Conservation (phyloP, 2,329 filamentous ascomycete species). For the Ophiocordyceps camponoti-leonardi region DNA sequence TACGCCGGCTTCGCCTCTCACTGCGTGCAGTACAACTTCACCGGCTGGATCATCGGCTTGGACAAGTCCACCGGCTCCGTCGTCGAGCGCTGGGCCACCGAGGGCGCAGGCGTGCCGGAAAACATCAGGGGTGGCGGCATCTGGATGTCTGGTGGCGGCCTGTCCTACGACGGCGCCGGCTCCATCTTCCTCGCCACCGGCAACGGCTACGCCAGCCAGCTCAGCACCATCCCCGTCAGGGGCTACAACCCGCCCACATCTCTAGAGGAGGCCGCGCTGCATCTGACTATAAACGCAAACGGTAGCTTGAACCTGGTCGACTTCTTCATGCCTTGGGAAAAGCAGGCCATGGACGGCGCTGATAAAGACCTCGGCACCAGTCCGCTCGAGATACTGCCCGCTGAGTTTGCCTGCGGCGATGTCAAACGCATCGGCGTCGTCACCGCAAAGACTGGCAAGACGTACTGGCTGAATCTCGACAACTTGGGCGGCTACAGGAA, state of each 20-base stretch:
- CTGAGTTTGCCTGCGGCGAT: slow-evolving; percentile 23
- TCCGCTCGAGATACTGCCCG: slow-evolving; percentile 23
- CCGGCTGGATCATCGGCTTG: slow-evolving; percentile 31
- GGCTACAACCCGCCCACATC: slow-evolving; percentile 21
- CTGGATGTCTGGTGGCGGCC: slow-evolving; percentile 22
- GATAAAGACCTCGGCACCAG: slow-evolving; percentile 32
- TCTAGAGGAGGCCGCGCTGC: slow-evolving; percentile 26
- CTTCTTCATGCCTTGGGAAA: slow-evolving; percentile 38
- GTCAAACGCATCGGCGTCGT: slow-evolving; percentile 29
- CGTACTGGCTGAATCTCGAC: slow-evolving; percentile 24
- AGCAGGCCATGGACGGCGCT: slow-evolving; percentile 28
- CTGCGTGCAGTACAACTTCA: slow-evolving; percentile 39
- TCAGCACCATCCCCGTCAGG: slow-evolving; percentile 18
- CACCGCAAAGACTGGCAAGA: slow-evolving; percentile 32
- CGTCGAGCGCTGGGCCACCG: slow-evolving; percentile 22
- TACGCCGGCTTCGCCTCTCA: slow-evolving; percentile 37
- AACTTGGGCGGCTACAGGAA: slow-evolving; percentile 23
- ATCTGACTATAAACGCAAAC: slow-evolving; percentile 21
- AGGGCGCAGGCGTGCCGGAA: slow-evolving; percentile 19
- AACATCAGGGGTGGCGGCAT: slow-evolving; percentile 24
- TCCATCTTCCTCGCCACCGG: slow-evolving; percentile 21
- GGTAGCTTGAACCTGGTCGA: slow-evolving; percentile 28
- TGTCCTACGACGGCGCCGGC: slow-evolving; percentile 20
- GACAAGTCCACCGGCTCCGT: slow-evolving; percentile 21
- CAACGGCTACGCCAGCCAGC: slow-evolving; percentile 23